Percentiles rank a stretch among this genome's conserved stretches.
Evolutionary conservation across 2,329 filamentous ascomycete genomes (phyloP).

Genomic region (Colletotrichum shisoi): DNA sequence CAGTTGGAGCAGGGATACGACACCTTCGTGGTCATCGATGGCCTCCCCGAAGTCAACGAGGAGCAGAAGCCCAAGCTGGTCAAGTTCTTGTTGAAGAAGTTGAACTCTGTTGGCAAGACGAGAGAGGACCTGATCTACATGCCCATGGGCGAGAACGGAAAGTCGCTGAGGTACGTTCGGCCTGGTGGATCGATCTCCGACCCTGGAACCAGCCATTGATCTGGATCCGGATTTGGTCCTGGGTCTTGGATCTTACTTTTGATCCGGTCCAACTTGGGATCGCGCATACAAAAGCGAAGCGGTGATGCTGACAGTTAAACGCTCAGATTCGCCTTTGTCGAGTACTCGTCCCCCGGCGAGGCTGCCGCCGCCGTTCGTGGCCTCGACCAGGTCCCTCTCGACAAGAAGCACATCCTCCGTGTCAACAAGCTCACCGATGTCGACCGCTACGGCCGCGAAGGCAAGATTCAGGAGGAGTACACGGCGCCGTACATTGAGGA

Average conservation of each 20-base stretch:
- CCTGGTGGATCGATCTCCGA: slow-evolving; percentile 29
- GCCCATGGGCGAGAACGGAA: slow-evolving; percentile 87
- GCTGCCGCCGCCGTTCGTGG: slow-evolving; percentile 88
- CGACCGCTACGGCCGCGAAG: slow-evolving; percentile 93
- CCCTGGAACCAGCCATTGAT: not conserved
- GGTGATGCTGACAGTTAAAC: slow-evolving; percentile 25
- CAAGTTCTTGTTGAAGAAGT: slow-evolving; percentile 94
- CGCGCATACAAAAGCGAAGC: not conserved
- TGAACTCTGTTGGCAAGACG: slow-evolving; percentile 84
- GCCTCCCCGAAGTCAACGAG: slow-evolving; percentile 85
- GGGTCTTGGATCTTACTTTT: not conserved
- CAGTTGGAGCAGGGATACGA: slow-evolving; percentile 95
- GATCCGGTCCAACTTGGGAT: not conserved
- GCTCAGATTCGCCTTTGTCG: slow-evolving; percentile 90
- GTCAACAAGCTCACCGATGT: slow-evolving; percentile 99
- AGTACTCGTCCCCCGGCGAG: slow-evolving; percentile 90
- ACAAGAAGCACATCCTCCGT: slow-evolving; percentile 93
- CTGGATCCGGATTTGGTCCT: not conserved
- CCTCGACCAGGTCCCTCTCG: slow-evolving; percentile 84
- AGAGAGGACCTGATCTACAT: slow-evolving; percentile 90
- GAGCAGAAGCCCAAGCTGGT: slow-evolving; percentile 93
- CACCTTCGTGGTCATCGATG: slow-evolving; percentile 95
- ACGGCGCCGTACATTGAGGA: slow-evolving; percentile 79
- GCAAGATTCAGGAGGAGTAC: slow-evolving; percentile 91
- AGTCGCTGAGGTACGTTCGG: slow-evolving; percentile 78